These are phyloP conservation scores for Rhynchosporium agropyri DNA, from an alignment of 2,329 filamentous ascomycete species.

Conservation along the genomic window DNA sequence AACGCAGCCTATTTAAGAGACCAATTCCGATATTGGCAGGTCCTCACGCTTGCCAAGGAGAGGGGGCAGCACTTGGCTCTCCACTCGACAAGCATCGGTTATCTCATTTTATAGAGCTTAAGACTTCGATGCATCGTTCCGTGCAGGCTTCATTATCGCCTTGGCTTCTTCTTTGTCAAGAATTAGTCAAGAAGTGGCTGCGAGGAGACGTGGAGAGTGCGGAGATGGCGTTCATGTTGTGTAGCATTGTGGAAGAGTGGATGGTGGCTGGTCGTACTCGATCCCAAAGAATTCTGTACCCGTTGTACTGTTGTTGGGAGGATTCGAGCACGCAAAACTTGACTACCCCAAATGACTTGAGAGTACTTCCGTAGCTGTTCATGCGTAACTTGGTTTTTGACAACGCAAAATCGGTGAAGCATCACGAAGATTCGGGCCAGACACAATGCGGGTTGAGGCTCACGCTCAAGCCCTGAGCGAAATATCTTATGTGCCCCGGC, in stretches of 20 bases:
- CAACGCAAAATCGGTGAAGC: background rate
- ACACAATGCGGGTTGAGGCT: background rate
- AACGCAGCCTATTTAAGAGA: background rate
- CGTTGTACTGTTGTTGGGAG: too few relatives aligned
- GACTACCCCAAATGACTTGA: too few relatives aligned
- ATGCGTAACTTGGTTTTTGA: background rate
- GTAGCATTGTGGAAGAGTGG: too few relatives aligned
- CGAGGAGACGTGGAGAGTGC: background rate
- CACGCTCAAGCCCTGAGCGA: background rate
- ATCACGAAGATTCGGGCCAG: background rate
- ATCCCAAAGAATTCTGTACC: too few relatives aligned
- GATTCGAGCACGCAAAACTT: too few relatives aligned
- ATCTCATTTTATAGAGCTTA: background rate
- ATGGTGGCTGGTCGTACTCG: too few relatives aligned
- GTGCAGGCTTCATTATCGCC: conserved; percentile 8
- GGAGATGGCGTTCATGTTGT: background rate
- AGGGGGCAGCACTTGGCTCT: background rate
- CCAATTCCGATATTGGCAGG: conserved; percentile 1
- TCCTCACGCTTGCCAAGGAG: conserved; percentile 4
- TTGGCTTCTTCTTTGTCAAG: conserved; percentile 17
- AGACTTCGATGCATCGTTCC: conserved; percentile 8
- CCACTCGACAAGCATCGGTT: background rate
- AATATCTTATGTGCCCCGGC: background rate
- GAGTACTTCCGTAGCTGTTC: too few relatives aligned
- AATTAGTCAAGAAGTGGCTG: background rate